Conservation (phyloP, 805 yeast species). For the Myxozyma mucilagina region DNA sequence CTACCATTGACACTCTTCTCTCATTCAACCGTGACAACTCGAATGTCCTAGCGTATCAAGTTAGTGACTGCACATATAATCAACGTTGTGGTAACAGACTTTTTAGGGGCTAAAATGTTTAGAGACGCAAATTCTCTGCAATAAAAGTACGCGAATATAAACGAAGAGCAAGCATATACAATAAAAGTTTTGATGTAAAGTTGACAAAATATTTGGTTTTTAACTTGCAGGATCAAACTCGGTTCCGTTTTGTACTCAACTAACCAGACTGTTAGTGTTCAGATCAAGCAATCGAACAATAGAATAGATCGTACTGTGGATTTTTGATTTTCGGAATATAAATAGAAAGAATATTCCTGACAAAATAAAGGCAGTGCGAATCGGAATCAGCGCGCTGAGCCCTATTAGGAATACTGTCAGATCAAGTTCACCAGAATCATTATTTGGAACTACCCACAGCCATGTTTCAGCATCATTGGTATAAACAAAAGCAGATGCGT, state of each 20-base stretch:
- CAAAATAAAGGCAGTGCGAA: conserved; percentile 7
- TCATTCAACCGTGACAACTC: conserved; percentile 30
- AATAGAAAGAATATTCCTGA: conserved; percentile 24
- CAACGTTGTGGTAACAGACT: conserved; percentile 2
- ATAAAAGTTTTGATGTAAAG: conserved; percentile 2
- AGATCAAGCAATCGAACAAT: background rate
- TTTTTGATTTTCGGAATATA: conserved; percentile 33
- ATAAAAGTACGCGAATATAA: conserved; percentile 10
- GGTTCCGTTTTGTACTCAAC: conserved; percentile 16
- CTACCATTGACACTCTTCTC: conserved; percentile 13
- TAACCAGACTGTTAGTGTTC: background rate
- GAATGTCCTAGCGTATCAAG: conserved; percentile 16
- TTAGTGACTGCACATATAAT: background rate
- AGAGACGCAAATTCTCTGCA: conserved; percentile 22
- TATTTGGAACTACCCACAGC: conserved; percentile 17
- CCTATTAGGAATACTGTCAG: conserved; percentile 3
- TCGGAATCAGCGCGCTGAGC: conserved; percentile 18
- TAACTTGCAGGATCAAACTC: conserved; percentile 14
- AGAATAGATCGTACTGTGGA: conserved; percentile 21
- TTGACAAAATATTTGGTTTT: conserved; percentile 5
- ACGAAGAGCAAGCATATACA: conserved; percentile 16
- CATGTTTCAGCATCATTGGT: conserved; percentile 9
- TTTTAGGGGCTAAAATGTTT: conserved; percentile 13
- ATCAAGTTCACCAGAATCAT: background rate
- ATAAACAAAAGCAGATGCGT: conserved; percentile 3